Conservation (phyloP, 2,329 filamentous ascomycete species). For the Fusarium luffae region DNA sequence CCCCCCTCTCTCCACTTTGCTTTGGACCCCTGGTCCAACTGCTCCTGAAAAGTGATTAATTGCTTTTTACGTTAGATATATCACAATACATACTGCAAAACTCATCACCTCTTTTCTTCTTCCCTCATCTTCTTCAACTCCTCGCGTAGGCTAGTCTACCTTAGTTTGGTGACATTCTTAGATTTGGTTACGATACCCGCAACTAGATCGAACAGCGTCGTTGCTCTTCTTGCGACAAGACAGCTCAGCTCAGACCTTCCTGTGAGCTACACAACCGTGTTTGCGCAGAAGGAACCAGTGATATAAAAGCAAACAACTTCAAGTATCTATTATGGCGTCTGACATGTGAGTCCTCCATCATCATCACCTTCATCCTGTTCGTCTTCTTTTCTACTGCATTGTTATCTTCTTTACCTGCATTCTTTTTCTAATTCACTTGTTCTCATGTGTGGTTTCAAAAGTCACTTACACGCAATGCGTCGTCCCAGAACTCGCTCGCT, state of each 20-base stretch:
- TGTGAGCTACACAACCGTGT: constrained; percentile 9
- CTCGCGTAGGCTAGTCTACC: not conserved
- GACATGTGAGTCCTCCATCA: constrained; percentile 24
- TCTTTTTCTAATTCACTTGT: not conserved
- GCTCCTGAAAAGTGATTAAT: not conserved
- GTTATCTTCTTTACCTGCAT: not conserved
- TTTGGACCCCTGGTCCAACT: constrained; percentile 2
- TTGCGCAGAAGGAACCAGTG: constrained; percentile 9
- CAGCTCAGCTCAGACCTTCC: constrained; percentile 4
- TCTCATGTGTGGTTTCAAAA: constrained; percentile 7
- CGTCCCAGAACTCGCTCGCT: constrained; percentile 35
- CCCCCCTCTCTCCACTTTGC: constrained; percentile 1
- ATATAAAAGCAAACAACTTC: constrained; percentile 29
- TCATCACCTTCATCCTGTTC: not conserved
- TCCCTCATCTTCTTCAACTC: not conserved
- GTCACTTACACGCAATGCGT: constrained; percentile 23
- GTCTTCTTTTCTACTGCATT: not conserved
- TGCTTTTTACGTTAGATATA: not conserved
- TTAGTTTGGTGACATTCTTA: constrained; percentile 2
- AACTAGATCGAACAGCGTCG: not conserved
- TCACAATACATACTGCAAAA: not conserved
- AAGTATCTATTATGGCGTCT: constrained; percentile 22
- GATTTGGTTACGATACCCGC: not conserved
- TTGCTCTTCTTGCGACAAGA: constrained; percentile 1
- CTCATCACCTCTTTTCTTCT: not conserved